Evolutionary conservation across 2,329 filamentous ascomycete genomes (phyloP), one percentile per base, ranked within the genome.

Genomic region (Botrytis fabae): DNA sequence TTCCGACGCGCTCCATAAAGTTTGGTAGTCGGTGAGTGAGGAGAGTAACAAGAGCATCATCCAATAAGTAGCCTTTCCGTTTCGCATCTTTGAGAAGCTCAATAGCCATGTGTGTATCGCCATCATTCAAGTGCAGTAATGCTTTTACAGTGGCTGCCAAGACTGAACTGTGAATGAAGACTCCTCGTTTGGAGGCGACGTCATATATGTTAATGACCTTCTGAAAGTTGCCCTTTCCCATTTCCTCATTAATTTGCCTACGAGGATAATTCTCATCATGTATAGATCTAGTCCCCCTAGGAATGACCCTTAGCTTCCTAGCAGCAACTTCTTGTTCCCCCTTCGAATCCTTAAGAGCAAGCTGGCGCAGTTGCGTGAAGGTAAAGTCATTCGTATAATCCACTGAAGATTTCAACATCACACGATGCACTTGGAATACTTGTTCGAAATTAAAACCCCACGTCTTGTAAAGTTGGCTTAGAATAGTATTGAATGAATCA

Each of bases 401-500:
- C 10, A 51, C 35, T 16, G 57, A 62, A 18, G 74, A 48, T 5
- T 63, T 51, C 16, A 51, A 62, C 25, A 80, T 69, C 14, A 60
- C 35, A 44, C 73, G 65, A 73, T 76, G 80, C 14, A 81, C 42
- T 32, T 69, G 40, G 40, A 72, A 75, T 9, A 76, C 35, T 44
- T 80, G 75, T 14, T 77, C 60, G 63, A 76, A 79, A 20, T 74
- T 73, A 40, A 80, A 78, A 5, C 72, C 75, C 75, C 75, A 80
- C 6, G 66, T 72, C 10, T 74, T 72, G 51, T 74, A 73, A 63
- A 75, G 80, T n/a, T 78, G 74, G 35, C 73, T 74, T 6, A 81
- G 72, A 38, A 81, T 78, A 10, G 73, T 75, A 68, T 80, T 81
- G 69, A 80, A 74, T n/a, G 78, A 78, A 10, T 74, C 69, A 4